phyloP scores from a whole-genome alignment of 2,329 filamentous ascomycete species.

The Diaporthe citrichinensis region DNA sequence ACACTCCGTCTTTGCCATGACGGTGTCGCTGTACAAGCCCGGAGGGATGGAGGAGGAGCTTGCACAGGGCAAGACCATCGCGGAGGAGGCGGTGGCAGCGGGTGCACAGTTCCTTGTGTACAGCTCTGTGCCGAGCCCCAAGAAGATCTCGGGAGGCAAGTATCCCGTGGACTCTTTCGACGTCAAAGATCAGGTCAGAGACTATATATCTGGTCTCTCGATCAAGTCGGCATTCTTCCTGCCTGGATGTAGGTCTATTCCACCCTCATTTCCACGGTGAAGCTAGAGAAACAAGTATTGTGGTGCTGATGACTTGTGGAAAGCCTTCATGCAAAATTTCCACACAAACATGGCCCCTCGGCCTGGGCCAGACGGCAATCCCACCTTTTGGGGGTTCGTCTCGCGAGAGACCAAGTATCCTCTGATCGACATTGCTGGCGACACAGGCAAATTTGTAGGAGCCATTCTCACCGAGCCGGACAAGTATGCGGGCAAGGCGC shows the following conservation, averaged over 20 bases:
- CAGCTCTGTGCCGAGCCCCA: constrained; percentile 59
- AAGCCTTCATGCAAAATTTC: constrained; percentile 69
- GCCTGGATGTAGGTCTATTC: neutral
- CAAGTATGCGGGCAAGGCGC: constrained; percentile 43
- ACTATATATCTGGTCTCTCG: constrained; percentile 66
- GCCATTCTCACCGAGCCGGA: constrained; percentile 46
- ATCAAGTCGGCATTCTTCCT: constrained; percentile 51
- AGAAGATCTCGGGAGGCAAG: constrained; percentile 54
- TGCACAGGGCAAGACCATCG: constrained; percentile 60
- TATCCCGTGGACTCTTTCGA: constrained; percentile 67
- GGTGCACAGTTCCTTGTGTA: constrained; percentile 63
- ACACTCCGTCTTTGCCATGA: constrained; percentile 56
- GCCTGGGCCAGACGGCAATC: constrained; percentile 46
- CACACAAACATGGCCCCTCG: constrained; percentile 43
- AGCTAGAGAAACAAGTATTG: neutral
- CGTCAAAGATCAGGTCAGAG: constrained; percentile 67
- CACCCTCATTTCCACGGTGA: too few species aligned
- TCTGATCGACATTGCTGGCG: constrained; percentile 53
- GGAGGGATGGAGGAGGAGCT: constrained; percentile 52
- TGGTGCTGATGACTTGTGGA: constrained; percentile 66
- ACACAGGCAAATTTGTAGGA: constrained; percentile 58
- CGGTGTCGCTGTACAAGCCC: constrained; percentile 53
- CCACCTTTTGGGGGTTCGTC: constrained; percentile 48
- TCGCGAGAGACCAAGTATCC: constrained; percentile 53
- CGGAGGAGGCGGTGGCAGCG: constrained; percentile 59